Percentiles rank a stretch among this genome's conserved stretches.
Conservation (phyloP, 768 basidiomycete species). For the Panaeolus papilionaceus region DNA sequence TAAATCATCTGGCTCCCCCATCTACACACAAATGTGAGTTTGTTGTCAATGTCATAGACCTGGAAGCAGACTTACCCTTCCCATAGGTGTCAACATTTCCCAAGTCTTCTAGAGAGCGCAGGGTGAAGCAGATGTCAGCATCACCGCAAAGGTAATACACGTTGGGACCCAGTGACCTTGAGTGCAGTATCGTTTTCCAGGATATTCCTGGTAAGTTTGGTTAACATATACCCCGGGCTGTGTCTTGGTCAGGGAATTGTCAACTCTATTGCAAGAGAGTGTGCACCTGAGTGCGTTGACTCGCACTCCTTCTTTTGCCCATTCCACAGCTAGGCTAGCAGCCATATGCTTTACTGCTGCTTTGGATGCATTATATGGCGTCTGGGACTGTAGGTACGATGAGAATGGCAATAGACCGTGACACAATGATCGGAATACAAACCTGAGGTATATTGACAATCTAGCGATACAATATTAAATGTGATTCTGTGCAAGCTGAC, state of each 20-base stretch:
- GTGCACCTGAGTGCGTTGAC: constrained; percentile 80
- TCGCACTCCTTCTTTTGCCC: constrained; percentile 89
- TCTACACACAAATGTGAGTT: constrained; percentile 44
- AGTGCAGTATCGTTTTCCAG: constrained; percentile 77
- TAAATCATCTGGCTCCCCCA: constrained; percentile 94
- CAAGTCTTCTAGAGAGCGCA: constrained; percentile 68
- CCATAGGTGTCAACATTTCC: constrained; percentile 88
- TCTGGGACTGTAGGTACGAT: constrained; percentile 65
- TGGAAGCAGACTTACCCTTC: constrained; percentile 58
- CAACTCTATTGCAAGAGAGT: not conserved
- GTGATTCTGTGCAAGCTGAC: not conserved
- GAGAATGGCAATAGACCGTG: not conserved
- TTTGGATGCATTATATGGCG: constrained; percentile 96
- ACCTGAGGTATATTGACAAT: constrained; percentile 92
- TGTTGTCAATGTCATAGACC: constrained; percentile 6
- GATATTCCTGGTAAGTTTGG: constrained; percentile 86
- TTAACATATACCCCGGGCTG: constrained; percentile 95
- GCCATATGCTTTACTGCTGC: constrained; percentile 97
- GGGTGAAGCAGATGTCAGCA: not conserved
- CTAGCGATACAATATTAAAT: constrained; percentile 41
- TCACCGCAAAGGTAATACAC: constrained; percentile 1
- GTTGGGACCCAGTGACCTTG: constrained; percentile 52
- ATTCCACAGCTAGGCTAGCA: constrained; percentile 90
- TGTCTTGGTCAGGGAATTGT: constrained; percentile 18
- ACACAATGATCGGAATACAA: constrained; percentile 16